Evolutionary conservation across 2,329 filamentous ascomycete species (phyloP).

Genomic region (Paraphaeosphaeria minitans): DNA sequence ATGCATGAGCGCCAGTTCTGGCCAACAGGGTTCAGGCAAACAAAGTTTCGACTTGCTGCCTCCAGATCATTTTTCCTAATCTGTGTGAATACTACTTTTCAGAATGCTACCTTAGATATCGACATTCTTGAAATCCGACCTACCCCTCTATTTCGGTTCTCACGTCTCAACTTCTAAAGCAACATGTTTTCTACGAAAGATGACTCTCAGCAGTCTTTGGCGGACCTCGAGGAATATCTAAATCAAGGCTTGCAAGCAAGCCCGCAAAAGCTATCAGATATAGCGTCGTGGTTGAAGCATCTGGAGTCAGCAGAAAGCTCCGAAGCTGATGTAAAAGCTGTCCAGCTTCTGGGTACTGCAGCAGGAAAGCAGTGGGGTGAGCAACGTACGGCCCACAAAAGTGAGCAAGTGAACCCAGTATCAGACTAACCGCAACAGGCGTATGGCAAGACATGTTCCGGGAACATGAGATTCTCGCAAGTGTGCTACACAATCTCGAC

Average conservation of each 20-base stretch:
- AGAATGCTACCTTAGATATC: slow-evolving; percentile 1
- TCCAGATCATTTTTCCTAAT: neutral
- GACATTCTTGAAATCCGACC: neutral
- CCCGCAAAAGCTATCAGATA: slow-evolving; percentile 20
- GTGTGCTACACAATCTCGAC: slow-evolving; percentile 33
- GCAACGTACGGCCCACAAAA: slow-evolving; percentile 26
- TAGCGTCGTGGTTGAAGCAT: slow-evolving; percentile 22
- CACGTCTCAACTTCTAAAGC: neutral
- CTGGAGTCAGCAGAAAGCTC: slow-evolving; percentile 16
- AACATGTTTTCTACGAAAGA: slow-evolving; percentile 26
- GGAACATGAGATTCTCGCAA: slow-evolving; percentile 34
- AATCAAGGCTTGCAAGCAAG: slow-evolving; percentile 19
- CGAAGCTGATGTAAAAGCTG: slow-evolving; percentile 21
- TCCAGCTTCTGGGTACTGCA: slow-evolving; percentile 39
- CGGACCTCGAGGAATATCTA: slow-evolving; percentile 22
- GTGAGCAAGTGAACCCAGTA: neutral
- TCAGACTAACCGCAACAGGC: slow-evolving; percentile 36
- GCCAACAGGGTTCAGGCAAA: slow-evolving; percentile 6
- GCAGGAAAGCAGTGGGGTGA: slow-evolving; percentile 28
- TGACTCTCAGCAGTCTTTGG: slow-evolving; percentile 24
- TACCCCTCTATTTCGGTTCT: neutral
- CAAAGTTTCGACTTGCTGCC: neutral
- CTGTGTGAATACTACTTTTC: neutral
- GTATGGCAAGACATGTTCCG: slow-evolving; percentile 37
- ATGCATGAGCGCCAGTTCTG: slow-evolving; percentile 10